Evolutionary conservation across 2,329 filamentous ascomycete genomes (phyloP).

Genomic region (Calonectria naviculata): DNA sequence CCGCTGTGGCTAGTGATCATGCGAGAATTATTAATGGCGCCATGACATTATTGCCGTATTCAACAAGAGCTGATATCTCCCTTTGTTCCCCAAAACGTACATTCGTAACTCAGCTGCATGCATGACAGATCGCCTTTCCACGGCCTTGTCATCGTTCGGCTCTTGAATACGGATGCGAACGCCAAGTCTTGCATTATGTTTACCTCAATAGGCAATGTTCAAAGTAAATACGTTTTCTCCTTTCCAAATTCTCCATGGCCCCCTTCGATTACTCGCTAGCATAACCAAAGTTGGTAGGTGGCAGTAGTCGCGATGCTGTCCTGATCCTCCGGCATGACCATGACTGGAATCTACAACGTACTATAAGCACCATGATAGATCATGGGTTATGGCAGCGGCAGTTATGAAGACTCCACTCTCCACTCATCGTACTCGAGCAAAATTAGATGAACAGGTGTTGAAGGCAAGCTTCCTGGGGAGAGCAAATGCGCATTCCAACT

Average conservation of each 20-base stretch:
- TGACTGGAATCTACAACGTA: background rate
- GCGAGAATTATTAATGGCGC: background rate
- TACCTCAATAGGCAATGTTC: background rate
- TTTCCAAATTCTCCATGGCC: background rate
- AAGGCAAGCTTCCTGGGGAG: background rate
- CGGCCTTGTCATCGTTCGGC: background rate
- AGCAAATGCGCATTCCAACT: too few relatives aligned
- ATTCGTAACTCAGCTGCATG: background rate
- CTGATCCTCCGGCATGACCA: background rate
- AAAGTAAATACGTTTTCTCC: background rate
- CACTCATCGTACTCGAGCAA: background rate
- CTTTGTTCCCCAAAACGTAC: background rate
- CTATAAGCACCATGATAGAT: background rate
- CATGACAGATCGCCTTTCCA: background rate
- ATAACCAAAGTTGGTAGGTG: background rate
- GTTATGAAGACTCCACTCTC: background rate
- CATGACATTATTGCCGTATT: background rate
- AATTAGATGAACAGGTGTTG: background rate
- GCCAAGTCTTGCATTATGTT: background rate
- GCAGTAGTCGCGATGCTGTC: background rate
- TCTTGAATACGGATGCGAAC: too few relatives aligned
- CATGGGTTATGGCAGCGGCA: background rate
- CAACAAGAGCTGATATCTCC: background rate
- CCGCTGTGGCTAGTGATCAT: background rate
- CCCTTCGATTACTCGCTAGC: too few relatives aligned